phyloP scores from a whole-genome alignment of 2,329 filamentous ascomycete genomes.

The Thyridium curvatum region DNA sequence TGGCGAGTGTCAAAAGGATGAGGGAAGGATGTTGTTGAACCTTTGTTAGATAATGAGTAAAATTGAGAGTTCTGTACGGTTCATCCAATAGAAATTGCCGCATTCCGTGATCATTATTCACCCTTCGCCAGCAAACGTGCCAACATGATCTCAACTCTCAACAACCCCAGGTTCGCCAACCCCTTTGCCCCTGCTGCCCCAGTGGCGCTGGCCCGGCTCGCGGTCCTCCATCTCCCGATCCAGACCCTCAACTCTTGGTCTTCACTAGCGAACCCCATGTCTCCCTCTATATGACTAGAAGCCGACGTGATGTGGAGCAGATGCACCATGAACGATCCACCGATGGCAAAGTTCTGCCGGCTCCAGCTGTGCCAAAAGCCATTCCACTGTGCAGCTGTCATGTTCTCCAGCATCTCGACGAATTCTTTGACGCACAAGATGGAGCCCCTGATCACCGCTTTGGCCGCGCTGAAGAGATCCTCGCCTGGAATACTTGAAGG shows the following conservation, averaged over 20 bases:
- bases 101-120: not conserved
- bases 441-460: constrained; percentile 7
- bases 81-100: no score
- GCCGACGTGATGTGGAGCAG: constrained; percentile 6
- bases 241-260: constrained; percentile 7
- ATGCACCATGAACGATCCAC: constrained; percentile 10
- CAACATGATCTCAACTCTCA: constrained; percentile 7
- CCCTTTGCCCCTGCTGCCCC: constrained; percentile 11
- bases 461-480: not conserved
- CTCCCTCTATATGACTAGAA: not conserved
- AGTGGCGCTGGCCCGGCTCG: constrained; percentile 6
- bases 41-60: constrained; percentile 4
- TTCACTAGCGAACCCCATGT: constrained; percentile 2
- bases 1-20: constrained; percentile 7
- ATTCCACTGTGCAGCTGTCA: constrained; percentile 10
- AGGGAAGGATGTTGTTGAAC: constrained; percentile 8
- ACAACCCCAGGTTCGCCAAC: constrained; percentile 9
- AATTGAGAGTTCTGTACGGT: no score
- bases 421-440: constrained; percentile 11
- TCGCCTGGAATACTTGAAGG: not conserved
- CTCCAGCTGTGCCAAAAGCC: constrained; percentile 15
- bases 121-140: constrained; percentile 3
- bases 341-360: constrained; percentile 10
- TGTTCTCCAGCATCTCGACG: constrained; percentile 11
- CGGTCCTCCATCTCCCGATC: constrained; percentile 11